Evolutionary conservation across 2,329 filamentous ascomycete genomes (phyloP).

Genomic region (Lachnellula willkommii): DNA sequence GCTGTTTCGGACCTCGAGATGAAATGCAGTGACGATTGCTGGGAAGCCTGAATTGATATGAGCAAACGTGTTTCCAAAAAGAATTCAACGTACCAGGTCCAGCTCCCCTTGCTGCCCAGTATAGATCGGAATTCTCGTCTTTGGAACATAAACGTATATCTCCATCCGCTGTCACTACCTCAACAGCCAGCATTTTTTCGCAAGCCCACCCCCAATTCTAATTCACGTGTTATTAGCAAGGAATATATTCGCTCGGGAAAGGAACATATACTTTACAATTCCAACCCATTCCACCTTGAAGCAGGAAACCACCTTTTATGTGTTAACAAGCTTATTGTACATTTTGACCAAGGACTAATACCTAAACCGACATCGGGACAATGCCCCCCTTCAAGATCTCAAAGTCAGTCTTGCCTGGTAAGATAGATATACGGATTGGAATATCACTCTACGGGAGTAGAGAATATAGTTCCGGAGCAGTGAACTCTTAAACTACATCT

Average conservation of each 20-base stretch:
- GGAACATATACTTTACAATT: conserved; percentile 42
- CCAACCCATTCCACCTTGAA: conserved; percentile 56
- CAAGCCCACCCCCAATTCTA: conserved; percentile 53
- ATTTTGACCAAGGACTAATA: not conserved
- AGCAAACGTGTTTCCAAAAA: not conserved
- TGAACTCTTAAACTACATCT: too few species aligned
- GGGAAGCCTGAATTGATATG: conserved; percentile 40
- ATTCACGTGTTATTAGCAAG: not conserved
- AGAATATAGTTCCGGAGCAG: too few species aligned
- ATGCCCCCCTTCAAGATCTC: conserved; percentile 37
- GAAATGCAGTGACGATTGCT: conserved; percentile 46
- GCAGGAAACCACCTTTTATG: conserved; percentile 44
- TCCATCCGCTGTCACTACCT: conserved; percentile 22
- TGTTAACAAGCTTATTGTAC: not conserved
- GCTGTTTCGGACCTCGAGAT: conserved; percentile 34
- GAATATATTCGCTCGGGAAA: not conserved
- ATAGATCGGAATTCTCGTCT: conserved; percentile 42
- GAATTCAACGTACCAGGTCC: conserved; percentile 13
- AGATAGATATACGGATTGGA: too few species aligned
- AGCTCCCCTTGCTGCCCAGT: conserved; percentile 36
- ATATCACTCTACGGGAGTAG: too few species aligned
- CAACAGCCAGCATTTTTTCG: conserved; percentile 24
- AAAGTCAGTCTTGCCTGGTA: too few species aligned
- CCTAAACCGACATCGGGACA: conserved; percentile 50
- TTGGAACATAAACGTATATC: conserved; percentile 35